phyloP scores from a whole-genome alignment of 140 eudicot genomes.

The Cichorium intybus region DNA sequence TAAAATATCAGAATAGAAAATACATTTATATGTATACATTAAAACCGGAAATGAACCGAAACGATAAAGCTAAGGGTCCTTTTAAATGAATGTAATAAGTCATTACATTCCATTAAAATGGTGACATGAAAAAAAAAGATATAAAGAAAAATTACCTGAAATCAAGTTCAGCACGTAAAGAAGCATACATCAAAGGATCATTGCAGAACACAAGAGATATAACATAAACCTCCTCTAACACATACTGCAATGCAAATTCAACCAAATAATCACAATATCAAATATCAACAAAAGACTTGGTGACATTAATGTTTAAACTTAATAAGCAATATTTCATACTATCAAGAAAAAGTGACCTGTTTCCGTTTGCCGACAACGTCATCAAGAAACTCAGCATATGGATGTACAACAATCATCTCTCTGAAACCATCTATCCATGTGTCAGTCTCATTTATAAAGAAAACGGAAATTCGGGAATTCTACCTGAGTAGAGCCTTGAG shows the following conservation, averaged over 20 bases:
- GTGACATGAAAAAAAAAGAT: not conserved
- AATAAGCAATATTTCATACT: not conserved
- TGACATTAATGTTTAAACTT: not conserved
- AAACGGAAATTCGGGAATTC: not conserved
- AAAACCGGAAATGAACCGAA: too few species aligned
- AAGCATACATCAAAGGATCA: constrained; percentile 90
- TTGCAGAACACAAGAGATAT: constrained; percentile 72
- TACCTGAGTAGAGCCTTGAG: constrained; percentile 81
- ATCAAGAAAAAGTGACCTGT: constrained; percentile 74
- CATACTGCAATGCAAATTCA: constrained; percentile 45
- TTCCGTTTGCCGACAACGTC: constrained; percentile 72
- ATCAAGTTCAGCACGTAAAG: too few species aligned
- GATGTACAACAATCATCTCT: constrained; percentile 89
- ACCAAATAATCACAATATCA: constrained; percentile 11
- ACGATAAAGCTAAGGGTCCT: too few species aligned
- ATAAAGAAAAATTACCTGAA: constrained; percentile 43
- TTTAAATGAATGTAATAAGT: not conserved
- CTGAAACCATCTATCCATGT: constrained; percentile 26
- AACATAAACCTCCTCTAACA: constrained; percentile 80
- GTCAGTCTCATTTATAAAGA: not conserved
- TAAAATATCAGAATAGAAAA: not conserved
- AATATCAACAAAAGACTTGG: not conserved
- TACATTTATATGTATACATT: too few species aligned
- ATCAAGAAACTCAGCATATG: constrained; percentile 80
- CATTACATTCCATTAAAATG: not conserved